These are phyloP conservation scores for Sorghum bicolor DNA, from an alignment of 176 grass and related monocot species.

Conservation along the genomic window DNA sequence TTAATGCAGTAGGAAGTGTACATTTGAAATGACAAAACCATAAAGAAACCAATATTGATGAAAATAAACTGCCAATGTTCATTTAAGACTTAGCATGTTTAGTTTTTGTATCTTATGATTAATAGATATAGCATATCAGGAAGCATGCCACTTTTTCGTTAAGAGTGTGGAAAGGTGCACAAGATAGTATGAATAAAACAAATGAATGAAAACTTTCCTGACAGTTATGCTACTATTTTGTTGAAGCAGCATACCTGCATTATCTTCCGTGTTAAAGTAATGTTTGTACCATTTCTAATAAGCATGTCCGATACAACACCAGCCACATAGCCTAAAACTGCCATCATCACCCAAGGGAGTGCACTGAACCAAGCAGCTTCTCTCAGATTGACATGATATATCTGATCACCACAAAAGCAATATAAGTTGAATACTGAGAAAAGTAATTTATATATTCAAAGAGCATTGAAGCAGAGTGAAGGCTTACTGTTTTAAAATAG, in stretches of 20 bases:
- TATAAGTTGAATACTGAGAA: conserved; percentile 10
- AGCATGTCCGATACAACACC: conserved; percentile 72
- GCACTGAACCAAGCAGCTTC: conserved; percentile 99
- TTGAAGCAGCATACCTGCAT: conserved; percentile 75
- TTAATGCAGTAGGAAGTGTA: conserved; percentile 3
- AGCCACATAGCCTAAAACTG: conserved; percentile 86
- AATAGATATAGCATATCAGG: background rate
- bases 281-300: conserved; percentile 70
- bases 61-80: conserved; percentile 18
- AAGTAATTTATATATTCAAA: conserved; percentile 19
- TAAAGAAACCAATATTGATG: background rate
- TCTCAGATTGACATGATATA: conserved; percentile 85
- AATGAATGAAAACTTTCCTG: background rate
- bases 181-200: background rate
- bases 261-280: conserved; percentile 87
- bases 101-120: conserved; percentile 18
- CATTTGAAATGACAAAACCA: background rate
- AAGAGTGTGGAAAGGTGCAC: background rate
- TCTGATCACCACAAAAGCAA: conserved; percentile 43
- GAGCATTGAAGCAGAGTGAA: conserved; percentile 23
- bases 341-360: conserved; percentile 99
- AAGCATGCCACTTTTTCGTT: conserved; percentile 6
- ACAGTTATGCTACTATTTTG: background rate
- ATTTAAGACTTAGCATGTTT: conserved; percentile 12
- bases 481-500: conserved; percentile 89